Percentiles rank a stretch among this genome's conserved stretches.
These are phyloP conservation scores for Meripilus lineatus DNA, from an alignment of 1,284 basidiomycete species.

Conservation along the genomic window DNA sequence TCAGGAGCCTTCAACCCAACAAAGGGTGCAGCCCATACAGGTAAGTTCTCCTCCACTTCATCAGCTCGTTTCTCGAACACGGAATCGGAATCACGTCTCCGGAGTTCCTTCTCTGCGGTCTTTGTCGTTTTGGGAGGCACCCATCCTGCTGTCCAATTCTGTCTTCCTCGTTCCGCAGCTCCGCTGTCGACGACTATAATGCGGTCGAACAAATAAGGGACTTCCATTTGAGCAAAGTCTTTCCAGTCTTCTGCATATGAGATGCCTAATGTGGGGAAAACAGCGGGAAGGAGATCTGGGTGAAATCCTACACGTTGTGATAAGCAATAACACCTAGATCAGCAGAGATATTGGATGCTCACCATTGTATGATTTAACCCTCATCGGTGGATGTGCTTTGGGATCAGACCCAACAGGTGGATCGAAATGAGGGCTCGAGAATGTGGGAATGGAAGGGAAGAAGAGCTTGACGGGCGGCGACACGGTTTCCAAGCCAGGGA, in stretches of 20 bases:
- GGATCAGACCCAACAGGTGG: slow-evolving; percentile 15
- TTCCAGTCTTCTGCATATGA: slow-evolving; percentile 73
- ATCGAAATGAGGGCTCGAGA: slow-evolving; percentile 39
- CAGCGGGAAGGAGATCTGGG: slow-evolving; percentile 58
- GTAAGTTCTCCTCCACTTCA: slow-evolving; percentile 17
- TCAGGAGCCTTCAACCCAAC: slow-evolving; percentile 46
- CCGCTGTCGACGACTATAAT: slow-evolving; percentile 72
- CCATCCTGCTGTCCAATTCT: slow-evolving; percentile 23
- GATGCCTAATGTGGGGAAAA: slow-evolving; percentile 66
- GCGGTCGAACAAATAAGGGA: slow-evolving; percentile 71
- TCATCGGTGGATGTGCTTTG: slow-evolving; percentile 25
- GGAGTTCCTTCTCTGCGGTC: neutral
- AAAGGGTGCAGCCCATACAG: slow-evolving; percentile 55
- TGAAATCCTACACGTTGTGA: slow-evolving; percentile 41
- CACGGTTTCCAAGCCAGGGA: slow-evolving; percentile 33
- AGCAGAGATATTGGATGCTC: neutral
- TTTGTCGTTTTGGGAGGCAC: slow-evolving; percentile 3
- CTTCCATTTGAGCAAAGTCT: slow-evolving; percentile 62
- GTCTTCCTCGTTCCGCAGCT: slow-evolving; percentile 50
- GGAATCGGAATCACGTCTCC: slow-evolving; percentile 1
- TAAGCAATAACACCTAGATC: neutral
- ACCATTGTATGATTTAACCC: slow-evolving; percentile 24
- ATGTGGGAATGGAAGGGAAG: slow-evolving; percentile 61
- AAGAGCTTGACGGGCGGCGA: slow-evolving; percentile 68
- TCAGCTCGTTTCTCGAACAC: slow-evolving; percentile 19